Conservation (phyloP, 305 asterid species). For the Rubia balearica region DNA sequence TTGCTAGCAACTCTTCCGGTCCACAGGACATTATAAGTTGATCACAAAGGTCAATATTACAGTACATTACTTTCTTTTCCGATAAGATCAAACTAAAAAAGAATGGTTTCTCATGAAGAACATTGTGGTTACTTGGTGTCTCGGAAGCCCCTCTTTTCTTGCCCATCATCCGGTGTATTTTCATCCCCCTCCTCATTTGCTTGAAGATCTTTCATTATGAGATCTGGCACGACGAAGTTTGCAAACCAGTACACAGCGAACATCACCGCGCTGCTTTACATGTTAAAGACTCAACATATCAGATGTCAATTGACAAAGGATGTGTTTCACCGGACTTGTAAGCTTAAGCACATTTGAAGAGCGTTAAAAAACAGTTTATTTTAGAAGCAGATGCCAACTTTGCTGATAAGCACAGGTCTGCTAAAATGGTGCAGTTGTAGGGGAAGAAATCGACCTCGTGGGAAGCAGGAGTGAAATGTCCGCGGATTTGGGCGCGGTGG, state of each 20-base stretch:
- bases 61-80: not conserved
- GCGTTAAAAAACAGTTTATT: not conserved
- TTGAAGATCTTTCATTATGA: constrained; percentile 36
- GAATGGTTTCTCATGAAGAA: too few species aligned
- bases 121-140: constrained; percentile 8
- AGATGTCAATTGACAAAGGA: not conserved
- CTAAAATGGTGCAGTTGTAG: not conserved
- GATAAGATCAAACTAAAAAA: too few species aligned
- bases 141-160: constrained; percentile 1
- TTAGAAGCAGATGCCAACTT: too few species aligned
- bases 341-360: not conserved
- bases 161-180: constrained; percentile 7
- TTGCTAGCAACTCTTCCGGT: not conserved
- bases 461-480: constrained; percentile 38
- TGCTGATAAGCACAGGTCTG: too few species aligned
- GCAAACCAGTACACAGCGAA: constrained; percentile 39
- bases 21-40: not conserved
- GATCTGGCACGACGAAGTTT: constrained; percentile 46
- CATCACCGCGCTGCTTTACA: constrained; percentile 36
- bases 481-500: constrained; percentile 26
- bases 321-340: too few species aligned
- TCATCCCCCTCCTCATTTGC: constrained; percentile 18
- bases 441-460: constrained; percentile 23
- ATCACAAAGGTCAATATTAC: not conserved
- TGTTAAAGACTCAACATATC: not conserved